Percentiles rank a stretch among this genome's conserved stretches.
These are phyloP conservation scores for Rachicladosporium sp. DNA, from an alignment of 2,329 filamentous ascomycete genomes.

Conservation along the genomic window DNA sequence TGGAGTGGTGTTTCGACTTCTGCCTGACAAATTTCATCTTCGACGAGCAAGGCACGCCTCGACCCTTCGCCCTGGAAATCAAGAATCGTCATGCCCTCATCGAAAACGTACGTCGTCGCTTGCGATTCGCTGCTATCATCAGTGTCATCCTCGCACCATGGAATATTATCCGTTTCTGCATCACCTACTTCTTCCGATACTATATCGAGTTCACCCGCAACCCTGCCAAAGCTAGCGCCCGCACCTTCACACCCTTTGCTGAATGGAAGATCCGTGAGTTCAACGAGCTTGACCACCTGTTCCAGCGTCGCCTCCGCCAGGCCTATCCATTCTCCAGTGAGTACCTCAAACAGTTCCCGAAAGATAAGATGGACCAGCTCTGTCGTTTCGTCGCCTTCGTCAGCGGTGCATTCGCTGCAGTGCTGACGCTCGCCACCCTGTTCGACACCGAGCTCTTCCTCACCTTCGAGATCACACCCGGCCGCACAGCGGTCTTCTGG, in stretches of 20 bases:
- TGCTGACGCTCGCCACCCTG: conserved; percentile 73
- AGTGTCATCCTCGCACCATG: conserved; percentile 81
- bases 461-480: conserved; percentile 79
- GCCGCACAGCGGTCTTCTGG: conserved; percentile 83
- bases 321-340: conserved; percentile 85
- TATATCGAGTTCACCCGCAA: conserved; percentile 97
- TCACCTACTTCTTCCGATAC: conserved; percentile 88
- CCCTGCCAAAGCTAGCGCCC: conserved; percentile 70
- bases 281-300: conserved; percentile 89
- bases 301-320: conserved; percentile 81
- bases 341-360: conserved; percentile 93
- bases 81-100: conserved; percentile 69
- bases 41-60: conserved; percentile 75
- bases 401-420: conserved; percentile 71
- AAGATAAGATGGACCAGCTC: conserved; percentile 79
- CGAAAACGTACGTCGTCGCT: conserved; percentile 61
- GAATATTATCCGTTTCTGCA: conserved; percentile 70
- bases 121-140: conserved; percentile 72
- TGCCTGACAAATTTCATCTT: conserved; percentile 92
- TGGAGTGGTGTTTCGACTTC: conserved; percentile 85
- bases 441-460: conserved; percentile 84
- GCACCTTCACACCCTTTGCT: conserved; percentile 83
- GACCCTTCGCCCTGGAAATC: conserved; percentile 73
- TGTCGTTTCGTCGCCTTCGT: conserved; percentile 80
- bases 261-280: conserved; percentile 99